Base-by-base conservation (phyloP, 305 asterid species). In the Solanum hybrid region DNA sequence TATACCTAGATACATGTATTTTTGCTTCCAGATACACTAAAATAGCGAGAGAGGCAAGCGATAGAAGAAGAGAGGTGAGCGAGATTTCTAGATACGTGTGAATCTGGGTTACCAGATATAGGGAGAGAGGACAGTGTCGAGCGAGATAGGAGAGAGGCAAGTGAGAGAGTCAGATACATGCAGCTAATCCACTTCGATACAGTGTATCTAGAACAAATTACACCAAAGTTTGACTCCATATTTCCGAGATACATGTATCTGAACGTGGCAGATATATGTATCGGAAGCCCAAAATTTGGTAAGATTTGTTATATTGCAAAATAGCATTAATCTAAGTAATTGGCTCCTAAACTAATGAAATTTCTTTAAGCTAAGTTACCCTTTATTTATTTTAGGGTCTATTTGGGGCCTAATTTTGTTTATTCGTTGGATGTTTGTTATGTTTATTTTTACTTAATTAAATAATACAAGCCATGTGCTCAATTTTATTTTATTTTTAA, bases 211-310 rank as follows among this genome's bases (percentile, higher is more conserved):
- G 11, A 57, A 57, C 2, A 57, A 57, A 57, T 57, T 18, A 57
- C 24, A 20, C 11, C n/a, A 18, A 57, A 18, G 0, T 42, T 42
- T 42, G 61, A 42, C 20, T 5, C 1, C 20, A 42, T 13, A 0
- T 42, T 57, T 18, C 4, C 1, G 10, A 51, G 4, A 18, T 57
- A 57, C 69, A 57, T 57, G 1, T 57, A 57, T 18, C 7, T 57
- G n/a, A 4, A 57, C 0, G n/a, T 6, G 10, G 0, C 9, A 18
- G 2, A 0, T 57, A 18, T 18, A 57, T 16, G n/a, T 18, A 57
- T 57, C 24, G 3, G 10, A 18, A 57, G 2, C 22, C 0, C 24
- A 18, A 57, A 57, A 57, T 57, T 3, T 18, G 24, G 3, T 57
- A 57, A 57, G 1, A 57, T 57, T 57, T 0, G 0, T 57, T 18